Evolutionary conservation across 306 rosid genomes (phyloP), one percentile per base, ranked within the genome.

Genomic region (Lathyrus aphaca): DNA sequence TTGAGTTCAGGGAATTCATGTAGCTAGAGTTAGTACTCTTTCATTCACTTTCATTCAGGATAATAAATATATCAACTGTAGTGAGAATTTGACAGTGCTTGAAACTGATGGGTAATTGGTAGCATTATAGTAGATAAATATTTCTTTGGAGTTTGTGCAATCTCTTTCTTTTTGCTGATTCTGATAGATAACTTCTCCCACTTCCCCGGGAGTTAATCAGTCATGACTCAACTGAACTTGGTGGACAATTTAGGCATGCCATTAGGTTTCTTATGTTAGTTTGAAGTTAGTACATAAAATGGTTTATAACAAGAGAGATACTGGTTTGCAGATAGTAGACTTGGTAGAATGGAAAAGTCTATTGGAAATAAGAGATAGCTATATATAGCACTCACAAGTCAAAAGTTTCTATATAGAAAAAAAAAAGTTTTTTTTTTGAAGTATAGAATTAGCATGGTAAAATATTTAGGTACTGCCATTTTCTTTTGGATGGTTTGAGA

Each of bases 61-160:
- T 79, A 58, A 79, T 79, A 58, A 59, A 67, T 50, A 68, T 35
- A 64, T 66, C 9, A 11, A 42, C 12, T 1, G 43, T 19, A 21
- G 35, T 44, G 39, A 27, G 43, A 3, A 48, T 66, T 74, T 66
- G 62, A 54, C 82, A 61, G 43, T 51, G 77, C 66, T 80, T 64
- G 51, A 58, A 72, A 57, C 74, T 58, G 65, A 56, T 63, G 48
- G 70, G 8, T 55, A 69, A 55, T 54, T 60, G 54, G 67, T 40
- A 60, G 67, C 49, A 43, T 66, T 51, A 66, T 49, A 5, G 32
- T 53, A 19, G 60, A 60, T 18, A 29, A 45, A 37, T 53, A 37
- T 55, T 64, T 49, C 77, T 32, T 80, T 65, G 83, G 61, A 80
- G 65, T 74, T 58, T 75, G 83, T 69, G 74, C 73, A 37, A 8